A percentile compares a stretch with the other conserved stretches of the same genome.
Evolutionary conservation across 2,329 filamentous ascomycete genomes (phyloP).

Genomic region (Diaporthe sp.): DNA sequence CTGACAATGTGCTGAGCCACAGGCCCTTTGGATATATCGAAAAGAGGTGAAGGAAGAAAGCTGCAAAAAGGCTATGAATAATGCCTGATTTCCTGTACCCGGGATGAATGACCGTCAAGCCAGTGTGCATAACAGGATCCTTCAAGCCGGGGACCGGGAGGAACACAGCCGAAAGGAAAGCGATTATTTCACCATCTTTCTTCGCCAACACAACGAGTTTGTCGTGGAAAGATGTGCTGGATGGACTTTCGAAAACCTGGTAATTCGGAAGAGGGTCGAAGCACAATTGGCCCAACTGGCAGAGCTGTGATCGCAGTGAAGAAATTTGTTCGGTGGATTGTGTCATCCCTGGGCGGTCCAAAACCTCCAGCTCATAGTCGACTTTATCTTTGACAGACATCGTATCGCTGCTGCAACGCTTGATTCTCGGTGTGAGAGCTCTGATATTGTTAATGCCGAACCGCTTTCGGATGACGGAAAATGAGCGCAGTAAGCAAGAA

Average conservation of each 20-base stretch:
- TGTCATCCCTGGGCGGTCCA: constrained; percentile 10
- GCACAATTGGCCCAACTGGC: not conserved
- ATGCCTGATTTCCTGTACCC: not conserved
- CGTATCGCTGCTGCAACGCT: not conserved
- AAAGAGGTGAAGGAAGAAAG: not conserved
- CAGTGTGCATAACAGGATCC: constrained; percentile 1
- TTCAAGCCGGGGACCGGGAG: not conserved
- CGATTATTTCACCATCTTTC: not conserved
- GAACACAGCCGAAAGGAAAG: not conserved
- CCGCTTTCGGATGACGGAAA: no score
- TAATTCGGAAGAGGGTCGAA: constrained; percentile 4
- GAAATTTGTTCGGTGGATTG: not conserved
- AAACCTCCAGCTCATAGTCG: not conserved
- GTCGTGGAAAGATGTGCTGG: not conserved
- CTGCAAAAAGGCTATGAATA: constrained; percentile 10
- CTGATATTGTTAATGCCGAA: not conserved
- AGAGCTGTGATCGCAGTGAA: not conserved
- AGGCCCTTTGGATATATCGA: not conserved
- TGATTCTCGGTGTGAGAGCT: not conserved
- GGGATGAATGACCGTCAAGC: constrained; percentile 10
- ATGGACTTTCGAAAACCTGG: not conserved
- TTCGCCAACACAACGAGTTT: constrained; percentile 14
- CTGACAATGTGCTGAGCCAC: constrained; percentile 7
- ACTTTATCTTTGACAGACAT: not conserved
- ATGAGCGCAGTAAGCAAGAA: not conserved